These are phyloP conservation scores for Apiotrichum brassicae DNA, from an alignment of 1,284 basidiomycete genomes.

Conservation along the genomic window DNA sequence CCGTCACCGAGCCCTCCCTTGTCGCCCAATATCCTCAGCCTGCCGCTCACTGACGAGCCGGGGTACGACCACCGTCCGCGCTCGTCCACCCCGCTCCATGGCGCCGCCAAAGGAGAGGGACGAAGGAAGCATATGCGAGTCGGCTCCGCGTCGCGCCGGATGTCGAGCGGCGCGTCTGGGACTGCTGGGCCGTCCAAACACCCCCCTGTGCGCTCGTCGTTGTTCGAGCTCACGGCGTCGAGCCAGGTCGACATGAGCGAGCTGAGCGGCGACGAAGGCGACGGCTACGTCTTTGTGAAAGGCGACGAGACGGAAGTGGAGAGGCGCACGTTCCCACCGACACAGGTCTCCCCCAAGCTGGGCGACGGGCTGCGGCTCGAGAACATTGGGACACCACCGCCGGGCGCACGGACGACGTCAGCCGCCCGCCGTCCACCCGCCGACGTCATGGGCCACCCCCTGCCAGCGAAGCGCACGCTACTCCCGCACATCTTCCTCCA, in stretches of 20 bases:
- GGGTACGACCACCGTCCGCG: too few relatives aligned
- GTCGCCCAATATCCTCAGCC: too few relatives aligned
- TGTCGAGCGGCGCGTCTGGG: not conserved
- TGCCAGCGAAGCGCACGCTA: conserved; percentile 19
- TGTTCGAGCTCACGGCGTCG: conserved; percentile 32
- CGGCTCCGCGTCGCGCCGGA: too few relatives aligned
- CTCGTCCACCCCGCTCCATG: too few relatives aligned
- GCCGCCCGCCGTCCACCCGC: conserved; percentile 1
- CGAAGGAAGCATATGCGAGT: too few relatives aligned
- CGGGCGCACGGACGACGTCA: not conserved
- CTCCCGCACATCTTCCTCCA: conserved; percentile 17
- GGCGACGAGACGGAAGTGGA: conserved; percentile 10
- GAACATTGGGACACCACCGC: conserved; percentile 3
- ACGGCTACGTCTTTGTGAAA: conserved; percentile 21
- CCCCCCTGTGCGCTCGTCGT: too few relatives aligned
- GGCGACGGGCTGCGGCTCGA: not conserved
- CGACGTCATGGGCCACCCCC: conserved; percentile 16
- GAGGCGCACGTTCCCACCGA: conserved; percentile 5
- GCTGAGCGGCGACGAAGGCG: conserved; percentile 17
- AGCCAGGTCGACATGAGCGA: conserved; percentile 21
- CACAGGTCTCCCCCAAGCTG: not conserved
- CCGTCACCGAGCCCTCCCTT: not conserved
- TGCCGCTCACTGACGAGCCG: too few relatives aligned
- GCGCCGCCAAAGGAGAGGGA: too few relatives aligned
- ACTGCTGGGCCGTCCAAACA: too few relatives aligned